phyloP scores from a whole-genome alignment of 106 monocot species.

The Acorus gramineus region DNA sequence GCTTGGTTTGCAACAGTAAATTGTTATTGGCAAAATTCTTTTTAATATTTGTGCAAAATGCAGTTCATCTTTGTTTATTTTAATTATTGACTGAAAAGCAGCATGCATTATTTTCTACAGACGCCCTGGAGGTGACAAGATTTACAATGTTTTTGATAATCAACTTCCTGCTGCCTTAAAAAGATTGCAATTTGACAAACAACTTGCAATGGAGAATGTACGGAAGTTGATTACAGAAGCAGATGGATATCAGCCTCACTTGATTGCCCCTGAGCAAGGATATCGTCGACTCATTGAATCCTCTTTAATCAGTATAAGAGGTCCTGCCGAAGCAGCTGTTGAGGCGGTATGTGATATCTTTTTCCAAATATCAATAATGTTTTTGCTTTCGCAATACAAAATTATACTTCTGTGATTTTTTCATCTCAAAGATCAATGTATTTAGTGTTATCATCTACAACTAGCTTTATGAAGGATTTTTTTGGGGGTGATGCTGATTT shows the following conservation, averaged over 20 bases:
- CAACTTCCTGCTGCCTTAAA: slow-evolving; percentile 96
- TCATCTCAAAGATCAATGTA: neutral
- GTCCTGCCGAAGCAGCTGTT: slow-evolving; percentile 96
- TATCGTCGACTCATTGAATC: slow-evolving; percentile 96
- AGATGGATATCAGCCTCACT: slow-evolving; percentile 98
- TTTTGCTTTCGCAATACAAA: too few relatives aligned
- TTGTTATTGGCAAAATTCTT: too few relatives aligned
- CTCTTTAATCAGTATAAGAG: slow-evolving; percentile 74
- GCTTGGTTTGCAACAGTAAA: too few relatives aligned
- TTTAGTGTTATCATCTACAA: too few relatives aligned
- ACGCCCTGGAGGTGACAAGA: slow-evolving; percentile 94
- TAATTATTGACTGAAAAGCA: neutral
- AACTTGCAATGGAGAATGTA: slow-evolving; percentile 97
- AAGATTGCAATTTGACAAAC: slow-evolving; percentile 95
- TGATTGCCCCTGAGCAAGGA: slow-evolving; percentile 98
- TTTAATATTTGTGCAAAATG: too few relatives aligned
- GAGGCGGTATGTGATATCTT: slow-evolving; percentile 60
- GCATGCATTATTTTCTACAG: slow-evolving; percentile 28
- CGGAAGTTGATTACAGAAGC: slow-evolving; percentile 92
- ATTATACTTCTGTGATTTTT: neutral
- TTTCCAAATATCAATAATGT: neutral
- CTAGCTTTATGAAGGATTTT: too few relatives aligned
- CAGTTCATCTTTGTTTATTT: neutral
- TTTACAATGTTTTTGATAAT: slow-evolving; percentile 93
- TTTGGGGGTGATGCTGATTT: too few relatives aligned